phyloP scores from a whole-genome alignment of 1,139 yeast genomes.

The Hemisphaericaspora lyxosophila region DNA sequence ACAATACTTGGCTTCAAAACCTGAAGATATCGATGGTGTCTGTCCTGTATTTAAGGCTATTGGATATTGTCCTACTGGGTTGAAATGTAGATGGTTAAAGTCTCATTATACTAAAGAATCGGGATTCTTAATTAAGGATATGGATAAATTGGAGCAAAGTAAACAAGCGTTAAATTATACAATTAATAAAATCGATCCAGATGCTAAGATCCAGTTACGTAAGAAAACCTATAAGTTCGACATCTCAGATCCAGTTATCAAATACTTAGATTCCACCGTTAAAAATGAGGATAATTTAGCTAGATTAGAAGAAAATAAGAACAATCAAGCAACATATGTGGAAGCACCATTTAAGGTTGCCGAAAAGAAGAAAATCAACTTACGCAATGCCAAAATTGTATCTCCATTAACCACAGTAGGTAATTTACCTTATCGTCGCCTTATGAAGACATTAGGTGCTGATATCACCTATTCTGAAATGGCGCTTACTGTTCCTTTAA shows the following conservation, averaged over 20 bases:
- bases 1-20: conserved; percentile 63
- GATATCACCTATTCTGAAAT: conserved; percentile 93
- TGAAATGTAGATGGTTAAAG: conserved; percentile 86
- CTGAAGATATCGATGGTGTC: conserved; percentile 63
- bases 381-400: conserved; percentile 75
- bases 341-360: conserved; percentile 76
- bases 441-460: conserved; percentile 89
- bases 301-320: conserved; percentile 33
- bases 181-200: conserved; percentile 60
- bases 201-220: conserved; percentile 55
- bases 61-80: conserved; percentile 90
- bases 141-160: conserved; percentile 36
- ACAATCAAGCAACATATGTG: conserved; percentile 45
- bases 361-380: conserved; percentile 78
- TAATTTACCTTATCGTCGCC: conserved; percentile 87
- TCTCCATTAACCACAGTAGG: conserved; percentile 98
- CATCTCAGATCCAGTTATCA: conserved; percentile 53
- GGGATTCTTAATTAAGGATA: conserved; percentile 45
- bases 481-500: conserved; percentile 84
- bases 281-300: conserved; percentile 38
- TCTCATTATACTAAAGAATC: conserved; percentile 63
- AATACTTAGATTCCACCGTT: conserved; percentile 52
- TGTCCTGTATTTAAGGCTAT: conserved; percentile 84
- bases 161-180: conserved; percentile 47
- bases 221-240: conserved; percentile 61